phyloP scores from a whole-genome alignment of 305 asterid species.

The Rubia tinctorum region DNA sequence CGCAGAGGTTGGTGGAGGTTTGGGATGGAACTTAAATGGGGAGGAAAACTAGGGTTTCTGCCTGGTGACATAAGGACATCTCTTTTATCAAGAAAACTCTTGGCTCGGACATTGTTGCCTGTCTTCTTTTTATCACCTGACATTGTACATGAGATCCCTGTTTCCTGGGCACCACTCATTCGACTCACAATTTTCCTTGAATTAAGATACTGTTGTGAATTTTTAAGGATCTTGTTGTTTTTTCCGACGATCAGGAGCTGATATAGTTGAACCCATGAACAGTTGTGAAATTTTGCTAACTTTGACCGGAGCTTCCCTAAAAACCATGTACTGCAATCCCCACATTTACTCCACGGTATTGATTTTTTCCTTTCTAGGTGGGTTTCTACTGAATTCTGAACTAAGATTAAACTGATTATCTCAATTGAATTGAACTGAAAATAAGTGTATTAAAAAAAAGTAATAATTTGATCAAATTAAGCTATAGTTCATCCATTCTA shows the following conservation, averaged over 20 bases:
- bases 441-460: too few relatives aligned
- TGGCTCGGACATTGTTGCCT: not conserved
- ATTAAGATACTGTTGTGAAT: not conserved
- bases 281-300: not conserved
- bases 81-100: not conserved
- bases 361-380: too few relatives aligned
- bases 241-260: not conserved
- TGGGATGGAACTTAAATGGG: not conserved
- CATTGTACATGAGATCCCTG: not conserved
- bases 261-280: not conserved
- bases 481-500: too few relatives aligned
- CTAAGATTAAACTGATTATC: too few relatives aligned
- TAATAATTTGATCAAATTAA: too few relatives aligned
- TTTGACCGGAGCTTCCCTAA: not conserved
- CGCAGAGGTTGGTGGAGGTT: not conserved
- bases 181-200: not conserved
- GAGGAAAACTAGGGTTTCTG: constrained; percentile 1
- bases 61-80: not conserved
- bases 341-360: too few relatives aligned
- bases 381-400: too few relatives aligned
- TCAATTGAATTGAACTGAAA: too few relatives aligned
- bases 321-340: not conserved
- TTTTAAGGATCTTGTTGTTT: not conserved
- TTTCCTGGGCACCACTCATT: not conserved
- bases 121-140: constrained; percentile 1